Base-by-base conservation (phyloP, 2,329 filamentous ascomycete genomes). In the Colletotrichum filicis region DNA sequence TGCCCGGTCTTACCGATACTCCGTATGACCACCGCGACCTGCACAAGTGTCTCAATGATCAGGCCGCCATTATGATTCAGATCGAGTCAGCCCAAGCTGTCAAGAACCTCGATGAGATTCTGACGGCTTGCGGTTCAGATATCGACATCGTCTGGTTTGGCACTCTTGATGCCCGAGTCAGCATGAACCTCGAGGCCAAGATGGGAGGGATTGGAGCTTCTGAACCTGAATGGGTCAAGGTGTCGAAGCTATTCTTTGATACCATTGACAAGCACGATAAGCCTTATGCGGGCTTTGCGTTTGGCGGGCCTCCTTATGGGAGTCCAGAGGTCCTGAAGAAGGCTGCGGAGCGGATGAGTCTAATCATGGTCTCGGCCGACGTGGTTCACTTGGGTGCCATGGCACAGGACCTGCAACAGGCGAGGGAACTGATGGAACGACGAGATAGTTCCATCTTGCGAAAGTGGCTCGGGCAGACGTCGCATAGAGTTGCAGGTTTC, bases 111-210 rank as follows among this genome's bases (percentile, higher is more conserved):
- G 85, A 87, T 73, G 84, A 79, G 53, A 87, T 87, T 67, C 80
- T 88, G 30, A 86, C 84, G 16, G 83, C 82, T 68, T 80, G 81
- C 26, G 37, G 37, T 19, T 83, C 84, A 1, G 83, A 86, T 49
- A 85, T 87, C 32, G 86, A 87, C 75, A 77, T 82, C 16, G 84
- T 86, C 16, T 87, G 85, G 85, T 80, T 87, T 1, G 85, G 86
- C 59, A 77, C 76, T 5, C 79, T 87, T n/a, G 86, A 87, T 78
- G 78, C 77, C 32, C 79, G 86, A 35, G 75, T 87, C 66, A 83
- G 79, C 77, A 87, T 87, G 85, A 82, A 82, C 67, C 74, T 87
- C 24, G 76, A 79, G 4, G 79, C 74, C 37, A 81, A 80, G 57
- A 74, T 75, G 26, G 81, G 80, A 74, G 73, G 70, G 1, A 59